These are phyloP conservation scores for Cladobotryum protrusum DNA, from an alignment of 2,329 filamentous ascomycete genomes.

Conservation along the genomic window DNA sequence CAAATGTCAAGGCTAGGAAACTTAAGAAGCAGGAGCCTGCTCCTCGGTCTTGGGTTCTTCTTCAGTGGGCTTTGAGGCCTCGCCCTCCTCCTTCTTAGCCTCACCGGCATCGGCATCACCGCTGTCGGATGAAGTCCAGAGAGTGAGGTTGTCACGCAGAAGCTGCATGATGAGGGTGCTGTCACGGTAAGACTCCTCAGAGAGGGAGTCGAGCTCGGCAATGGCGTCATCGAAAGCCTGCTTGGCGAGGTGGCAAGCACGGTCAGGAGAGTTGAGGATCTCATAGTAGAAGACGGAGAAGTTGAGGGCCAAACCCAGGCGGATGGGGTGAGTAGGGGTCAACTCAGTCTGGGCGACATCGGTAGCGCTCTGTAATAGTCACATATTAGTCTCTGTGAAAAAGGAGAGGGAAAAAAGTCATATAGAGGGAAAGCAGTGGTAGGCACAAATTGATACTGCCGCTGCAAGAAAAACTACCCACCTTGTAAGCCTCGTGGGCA, in stretches of 20 bases:
- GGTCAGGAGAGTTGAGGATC: conserved; percentile 96
- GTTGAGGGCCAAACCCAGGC: conserved; percentile 94
- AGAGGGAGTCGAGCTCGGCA: conserved; percentile 95
- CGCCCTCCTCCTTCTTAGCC: conserved; percentile 50
- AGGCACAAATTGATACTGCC: background rate
- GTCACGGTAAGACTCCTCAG: conserved; percentile 97
- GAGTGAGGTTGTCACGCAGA: conserved; percentile 93
- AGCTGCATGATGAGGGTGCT: conserved; percentile 99
- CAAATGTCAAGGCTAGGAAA: conserved; percentile 27
- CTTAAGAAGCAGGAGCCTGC: conserved; percentile 49
- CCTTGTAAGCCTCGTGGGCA: conserved; percentile 96
- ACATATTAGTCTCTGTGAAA: background rate
- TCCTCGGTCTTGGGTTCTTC: conserved; percentile 42
- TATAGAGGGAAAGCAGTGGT: background rate
- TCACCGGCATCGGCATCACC: conserved; percentile 66
- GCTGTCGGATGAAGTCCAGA: conserved; percentile 94
- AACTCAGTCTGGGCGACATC: conserved; percentile 97
- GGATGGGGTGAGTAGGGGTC: conserved; percentile 95
- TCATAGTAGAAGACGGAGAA: conserved; percentile 99
- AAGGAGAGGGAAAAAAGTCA: background rate
- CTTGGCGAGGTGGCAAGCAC: conserved; percentile 97
- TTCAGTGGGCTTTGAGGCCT: conserved; percentile 35
- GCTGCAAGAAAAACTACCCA: conserved; percentile 36
- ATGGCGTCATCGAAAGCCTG: conserved; percentile 98
- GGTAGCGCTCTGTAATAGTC: conserved; percentile 73